A percentile compares a stretch with the other conserved stretches of the same genome.
Evolutionary conservation across 495 filamentous ascomycete genomes (phyloP).

Genomic region (Halenospora varia): DNA sequence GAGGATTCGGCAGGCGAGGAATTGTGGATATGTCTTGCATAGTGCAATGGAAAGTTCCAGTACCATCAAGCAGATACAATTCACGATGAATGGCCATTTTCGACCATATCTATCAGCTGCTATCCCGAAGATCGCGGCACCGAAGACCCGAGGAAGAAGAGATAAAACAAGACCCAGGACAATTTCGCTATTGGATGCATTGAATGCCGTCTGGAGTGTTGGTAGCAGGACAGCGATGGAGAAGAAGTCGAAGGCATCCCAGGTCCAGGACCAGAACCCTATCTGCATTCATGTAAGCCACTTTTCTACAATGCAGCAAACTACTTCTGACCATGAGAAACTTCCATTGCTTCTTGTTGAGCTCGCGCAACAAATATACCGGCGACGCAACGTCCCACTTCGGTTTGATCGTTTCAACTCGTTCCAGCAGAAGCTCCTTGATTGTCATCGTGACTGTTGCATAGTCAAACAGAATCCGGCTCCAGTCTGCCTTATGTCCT

Average conservation of each 20-base stretch:
- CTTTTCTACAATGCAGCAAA: background rate
- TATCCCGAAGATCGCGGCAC: constrained; percentile 71
- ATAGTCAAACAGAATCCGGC: background rate
- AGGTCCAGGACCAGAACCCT: constrained; percentile 38
- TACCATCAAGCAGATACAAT: constrained; percentile 76
- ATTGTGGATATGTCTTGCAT: constrained; percentile 69
- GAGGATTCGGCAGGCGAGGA: constrained; percentile 76
- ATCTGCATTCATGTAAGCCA: background rate
- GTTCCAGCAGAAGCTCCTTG: background rate
- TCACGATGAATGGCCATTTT: constrained; percentile 85
- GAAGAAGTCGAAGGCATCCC: constrained; percentile 92
- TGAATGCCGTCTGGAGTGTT: constrained; percentile 63
- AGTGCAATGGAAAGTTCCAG: constrained; percentile 80
- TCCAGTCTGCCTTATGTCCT: background rate
- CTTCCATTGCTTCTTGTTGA: background rate
- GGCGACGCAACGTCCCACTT: background rate
- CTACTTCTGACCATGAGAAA: background rate
- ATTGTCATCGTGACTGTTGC: background rate
- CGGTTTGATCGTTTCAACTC: background rate
- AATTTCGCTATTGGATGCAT: constrained; percentile 66
- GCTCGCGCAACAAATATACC: background rate
- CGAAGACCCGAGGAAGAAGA: constrained; percentile 73
- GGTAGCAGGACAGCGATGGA: constrained; percentile 73
- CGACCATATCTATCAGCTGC: constrained; percentile 78
- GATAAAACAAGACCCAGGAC: constrained; percentile 88